Evolutionary conservation across 1,284 basidiomycete species (phyloP), one percentile per base, ranked within the genome.

Genomic region (Chalciporus sp.): DNA sequence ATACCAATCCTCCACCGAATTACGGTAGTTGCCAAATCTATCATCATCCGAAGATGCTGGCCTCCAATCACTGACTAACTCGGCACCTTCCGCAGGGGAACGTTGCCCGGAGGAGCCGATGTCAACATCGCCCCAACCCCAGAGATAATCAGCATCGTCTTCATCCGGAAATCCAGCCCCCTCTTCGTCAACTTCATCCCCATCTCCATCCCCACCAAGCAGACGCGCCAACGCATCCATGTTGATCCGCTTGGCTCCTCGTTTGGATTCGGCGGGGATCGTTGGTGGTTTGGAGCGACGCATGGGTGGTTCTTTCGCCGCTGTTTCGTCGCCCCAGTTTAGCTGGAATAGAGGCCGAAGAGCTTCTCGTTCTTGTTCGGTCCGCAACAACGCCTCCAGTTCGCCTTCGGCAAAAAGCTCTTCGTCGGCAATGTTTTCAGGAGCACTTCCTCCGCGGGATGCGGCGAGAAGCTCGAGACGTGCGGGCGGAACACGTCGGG

Each of bases 381-480:
- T 62, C 41, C 78, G 61, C 11, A 80, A 43, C 17, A 78, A 23
- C 5, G 65, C 71, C 44, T 79, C 78, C 14, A 80, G 55, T 56
- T 79, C 77, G 26, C 74, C 77, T 26, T 70, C 68, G 8, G 63
- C 67, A 47, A 79, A 79, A 40, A 79, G 64, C 46, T 80, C 78
- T 28, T 80, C 76, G 50, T 79, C 78, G 5, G 60, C 49, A 19
- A 80, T 69, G 26, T 65, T 52, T 8, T 62, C 58, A 47, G 26
- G 39, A 1, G 66, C 57, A 53, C 70, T 71, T 58, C 81, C 82
- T 47, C 85, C 82, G 41, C 85, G 80, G 37, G 74, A 71, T 10
- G 75, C 69, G 0, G 74, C 68, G 27, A 90, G 76, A 17, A 84
- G 68, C 61, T 89, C 84, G 14, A 90, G 75, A 35, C 88, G 84